phyloP scores from a whole-genome alignment of 1,139 yeast species.

The Geotrichum restrictum region DNA sequence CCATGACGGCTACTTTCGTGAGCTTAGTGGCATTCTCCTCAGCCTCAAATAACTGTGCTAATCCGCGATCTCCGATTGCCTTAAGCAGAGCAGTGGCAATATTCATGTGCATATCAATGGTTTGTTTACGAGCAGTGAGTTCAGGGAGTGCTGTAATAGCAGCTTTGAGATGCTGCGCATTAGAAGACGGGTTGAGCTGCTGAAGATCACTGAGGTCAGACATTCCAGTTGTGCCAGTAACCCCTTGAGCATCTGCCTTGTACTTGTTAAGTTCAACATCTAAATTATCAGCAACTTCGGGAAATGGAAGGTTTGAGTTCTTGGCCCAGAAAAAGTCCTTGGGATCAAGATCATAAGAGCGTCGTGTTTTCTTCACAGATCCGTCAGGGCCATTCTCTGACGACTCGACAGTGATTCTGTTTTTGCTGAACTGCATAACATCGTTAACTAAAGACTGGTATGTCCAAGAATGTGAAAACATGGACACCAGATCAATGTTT shows the following conservation, averaged over 20 bases:
- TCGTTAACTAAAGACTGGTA: constrained; percentile 95
- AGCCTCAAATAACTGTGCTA: constrained; percentile 88
- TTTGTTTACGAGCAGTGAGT: constrained; percentile 78
- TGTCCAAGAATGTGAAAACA: constrained; percentile 97
- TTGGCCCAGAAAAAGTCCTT: constrained; percentile 86
- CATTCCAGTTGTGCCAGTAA: constrained; percentile 77
- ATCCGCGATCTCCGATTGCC: constrained; percentile 75
- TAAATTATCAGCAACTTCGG: constrained; percentile 95
- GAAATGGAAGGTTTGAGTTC: constrained; percentile 86
- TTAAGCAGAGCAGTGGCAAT: constrained; percentile 79
- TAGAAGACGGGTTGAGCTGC: constrained; percentile 44
- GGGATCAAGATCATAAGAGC: constrained; percentile 82
- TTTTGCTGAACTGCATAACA: constrained; percentile 75
- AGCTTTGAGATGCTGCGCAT: constrained; percentile 68
- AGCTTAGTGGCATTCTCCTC: constrained; percentile 59
- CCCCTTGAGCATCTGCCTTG: constrained; percentile 80
- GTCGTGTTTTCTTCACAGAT: constrained; percentile 41
- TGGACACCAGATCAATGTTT: constrained; percentile 81
- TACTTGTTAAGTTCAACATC: constrained; percentile 77
- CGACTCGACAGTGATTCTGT: constrained; percentile 59
- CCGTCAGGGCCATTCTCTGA: constrained; percentile 41
- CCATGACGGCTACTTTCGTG: constrained; percentile 47
- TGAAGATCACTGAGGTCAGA: constrained; percentile 59
- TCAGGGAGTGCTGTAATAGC: constrained; percentile 93
- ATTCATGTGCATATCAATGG: constrained; percentile 96